phyloP scores from a whole-genome alignment of 768 basidiomycete species.

The Mycena indigotica region DNA sequence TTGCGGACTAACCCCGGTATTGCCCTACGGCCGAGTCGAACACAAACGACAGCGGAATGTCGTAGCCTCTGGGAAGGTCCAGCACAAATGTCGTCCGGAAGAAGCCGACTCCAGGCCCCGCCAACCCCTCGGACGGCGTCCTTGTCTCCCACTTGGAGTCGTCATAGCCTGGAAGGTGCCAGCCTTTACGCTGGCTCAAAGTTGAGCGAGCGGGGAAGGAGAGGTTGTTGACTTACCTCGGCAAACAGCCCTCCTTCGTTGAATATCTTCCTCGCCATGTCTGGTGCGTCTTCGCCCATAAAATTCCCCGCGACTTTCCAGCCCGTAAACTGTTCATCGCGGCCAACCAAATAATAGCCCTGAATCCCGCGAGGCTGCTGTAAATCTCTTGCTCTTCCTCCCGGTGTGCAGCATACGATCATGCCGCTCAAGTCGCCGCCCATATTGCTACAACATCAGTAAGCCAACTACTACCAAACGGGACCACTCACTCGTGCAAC shows the following conservation, averaged over 20 bases:
- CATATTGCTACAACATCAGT: constrained; percentile 21
- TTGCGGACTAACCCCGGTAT: constrained; percentile 37
- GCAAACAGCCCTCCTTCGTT: constrained; percentile 53
- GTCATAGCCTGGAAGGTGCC: constrained; percentile 46
- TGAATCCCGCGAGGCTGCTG: too few relatives aligned
- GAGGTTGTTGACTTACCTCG: too few relatives aligned
- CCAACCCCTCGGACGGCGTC: constrained; percentile 24
- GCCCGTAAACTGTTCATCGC: too few relatives aligned
- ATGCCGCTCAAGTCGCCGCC: constrained; percentile 17
- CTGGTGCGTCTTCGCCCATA: constrained; percentile 34
- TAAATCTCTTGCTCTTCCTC: constrained; percentile 19
- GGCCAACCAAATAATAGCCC: too few relatives aligned
- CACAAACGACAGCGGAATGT: constrained; percentile 53
- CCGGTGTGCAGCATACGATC: constrained; percentile 22
- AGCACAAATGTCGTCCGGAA: constrained; percentile 58
- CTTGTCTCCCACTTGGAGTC: constrained; percentile 28
- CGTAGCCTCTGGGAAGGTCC: constrained; percentile 43
- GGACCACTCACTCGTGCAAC: constrained; percentile 20
- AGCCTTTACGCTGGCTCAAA: too few relatives aligned
- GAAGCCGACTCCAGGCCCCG: constrained; percentile 55
- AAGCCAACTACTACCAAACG: too few relatives aligned
- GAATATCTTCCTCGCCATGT: constrained; percentile 50
- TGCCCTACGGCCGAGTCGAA: constrained; percentile 49
- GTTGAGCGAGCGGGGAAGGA: too few relatives aligned
- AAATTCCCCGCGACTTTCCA: constrained; percentile 22